These are phyloP conservation scores for Litchi chinensis DNA, from an alignment of 345 rosid genomes.

Conservation along the genomic window DNA sequence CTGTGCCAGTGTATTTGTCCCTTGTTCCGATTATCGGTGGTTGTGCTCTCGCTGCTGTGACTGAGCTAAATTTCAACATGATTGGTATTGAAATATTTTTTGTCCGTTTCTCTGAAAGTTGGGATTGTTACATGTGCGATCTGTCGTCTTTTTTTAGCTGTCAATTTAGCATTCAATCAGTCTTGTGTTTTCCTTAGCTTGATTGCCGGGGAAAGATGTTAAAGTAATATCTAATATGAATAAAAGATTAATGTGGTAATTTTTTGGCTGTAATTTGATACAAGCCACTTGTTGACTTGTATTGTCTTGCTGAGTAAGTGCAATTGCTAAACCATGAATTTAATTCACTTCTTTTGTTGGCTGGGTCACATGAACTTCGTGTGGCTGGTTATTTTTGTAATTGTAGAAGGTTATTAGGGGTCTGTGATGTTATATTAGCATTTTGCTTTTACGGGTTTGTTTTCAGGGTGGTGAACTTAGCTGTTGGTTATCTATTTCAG, in stretches of 20 bases:
- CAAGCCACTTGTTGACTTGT: not conserved
- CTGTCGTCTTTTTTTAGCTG: not conserved
- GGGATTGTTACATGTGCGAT: not conserved
- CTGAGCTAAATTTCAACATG: slow-evolving; percentile 99
- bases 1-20: slow-evolving; percentile 74
- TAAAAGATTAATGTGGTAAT: not conserved
- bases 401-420: slow-evolving; percentile 2
- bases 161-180: not conserved
- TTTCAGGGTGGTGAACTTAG: slow-evolving; percentile 14
- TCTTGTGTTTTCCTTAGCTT: not conserved
- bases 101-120: slow-evolving; percentile 5
- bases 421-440: slow-evolving; percentile 10
- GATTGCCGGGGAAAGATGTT: not conserved
- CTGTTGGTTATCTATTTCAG: slow-evolving; percentile 45
- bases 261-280: not conserved
- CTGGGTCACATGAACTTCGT: slow-evolving; percentile 11
- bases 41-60: slow-evolving; percentile 94
- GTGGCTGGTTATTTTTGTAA: slow-evolving; percentile 10
- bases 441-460: slow-evolving; percentile 1
- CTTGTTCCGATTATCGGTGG: slow-evolving; percentile 98
- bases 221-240: not conserved
- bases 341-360: not conserved
- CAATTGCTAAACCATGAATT: too few species aligned
- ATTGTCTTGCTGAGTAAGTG: too few species aligned
- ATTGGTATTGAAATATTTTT: slow-evolving; percentile 47